Percentiles rank a stretch among this genome's conserved stretches.
Conservation (phyloP, 805 yeast species). For the Dipodascopsis uninucleata region DNA sequence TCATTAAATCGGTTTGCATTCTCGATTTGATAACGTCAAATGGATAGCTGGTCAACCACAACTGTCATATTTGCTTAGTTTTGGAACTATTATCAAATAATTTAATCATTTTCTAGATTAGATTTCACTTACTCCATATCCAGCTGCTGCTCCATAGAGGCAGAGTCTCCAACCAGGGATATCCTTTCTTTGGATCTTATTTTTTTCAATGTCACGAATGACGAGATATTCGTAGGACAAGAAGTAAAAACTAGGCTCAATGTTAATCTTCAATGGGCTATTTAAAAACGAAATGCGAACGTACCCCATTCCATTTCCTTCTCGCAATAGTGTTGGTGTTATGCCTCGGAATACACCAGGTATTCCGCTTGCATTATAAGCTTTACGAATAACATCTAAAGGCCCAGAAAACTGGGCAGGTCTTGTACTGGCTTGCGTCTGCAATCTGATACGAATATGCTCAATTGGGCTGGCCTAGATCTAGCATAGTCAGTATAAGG, state of each 20-base stretch:
- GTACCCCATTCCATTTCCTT: constrained; percentile 77
- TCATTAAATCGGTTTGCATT: constrained; percentile 70
- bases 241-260: constrained; percentile 53
- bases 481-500: neutral
- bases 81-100: too few relatives aligned
- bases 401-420: constrained; percentile 66
- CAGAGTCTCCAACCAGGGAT: constrained; percentile 88
- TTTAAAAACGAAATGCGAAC: neutral
- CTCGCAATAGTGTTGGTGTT: constrained; percentile 77
- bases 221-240: constrained; percentile 86
- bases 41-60: constrained; percentile 86
- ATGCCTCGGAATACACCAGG: constrained; percentile 74
- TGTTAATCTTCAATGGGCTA: neutral
- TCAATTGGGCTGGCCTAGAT: constrained; percentile 21
- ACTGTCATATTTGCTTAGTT: constrained; percentile 31
- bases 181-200: constrained; percentile 55
- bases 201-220: constrained; percentile 50
- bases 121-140: constrained; percentile 49
- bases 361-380: constrained; percentile 53
- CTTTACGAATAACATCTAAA: constrained; percentile 59
- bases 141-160: constrained; percentile 83
- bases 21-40: constrained; percentile 87
- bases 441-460: constrained; percentile 62
- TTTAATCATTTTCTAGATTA: too few relatives aligned
- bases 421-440: constrained; percentile 65